phyloP scores from a whole-genome alignment of 2,329 filamentous ascomycete species.

The Xylaria sp. region DNA sequence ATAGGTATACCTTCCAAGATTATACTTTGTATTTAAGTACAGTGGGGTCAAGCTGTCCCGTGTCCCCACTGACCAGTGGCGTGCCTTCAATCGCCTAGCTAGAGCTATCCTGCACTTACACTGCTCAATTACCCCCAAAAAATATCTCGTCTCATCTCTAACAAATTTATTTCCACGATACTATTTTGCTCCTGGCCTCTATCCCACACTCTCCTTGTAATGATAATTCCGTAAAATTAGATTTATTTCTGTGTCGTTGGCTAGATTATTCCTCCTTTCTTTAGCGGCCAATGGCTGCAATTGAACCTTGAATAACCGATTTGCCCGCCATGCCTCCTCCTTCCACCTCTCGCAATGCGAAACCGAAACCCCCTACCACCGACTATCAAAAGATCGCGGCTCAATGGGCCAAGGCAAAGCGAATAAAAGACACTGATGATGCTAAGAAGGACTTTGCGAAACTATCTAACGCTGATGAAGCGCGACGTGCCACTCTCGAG shows the following conservation, averaged over 20 bases:
- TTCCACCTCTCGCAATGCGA: conserved; percentile 41
- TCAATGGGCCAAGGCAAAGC: conserved; percentile 65
- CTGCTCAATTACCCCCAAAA: conserved; percentile 13
- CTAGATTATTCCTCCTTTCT: conserved; percentile 8
- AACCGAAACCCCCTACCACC: conserved; percentile 47
- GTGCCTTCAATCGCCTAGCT: not conserved
- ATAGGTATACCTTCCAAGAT: too few relatives aligned
- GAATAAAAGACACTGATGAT: conserved; percentile 58
- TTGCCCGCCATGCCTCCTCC: conserved; percentile 33
- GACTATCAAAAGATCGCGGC: conserved; percentile 66
- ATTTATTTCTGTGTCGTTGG: conserved; percentile 4
- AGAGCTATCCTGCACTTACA: not conserved
- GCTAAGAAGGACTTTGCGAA: conserved; percentile 50
- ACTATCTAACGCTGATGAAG: conserved; percentile 54
- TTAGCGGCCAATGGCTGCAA: conserved; percentile 43
- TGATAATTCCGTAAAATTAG: conserved; percentile 19
- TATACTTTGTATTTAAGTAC: not conserved
- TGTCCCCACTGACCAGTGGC: not conserved
- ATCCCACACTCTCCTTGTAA: conserved; percentile 20
- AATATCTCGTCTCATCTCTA: conserved; percentile 13
- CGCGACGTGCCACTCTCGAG: conserved; percentile 61
- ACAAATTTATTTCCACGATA: conserved; percentile 20
- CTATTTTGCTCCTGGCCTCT: conserved; percentile 2
- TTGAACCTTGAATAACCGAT: conserved; percentile 30
- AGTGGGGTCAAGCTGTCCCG: not conserved